Percentiles rank a stretch among this genome's conserved stretches.
Conservation (phyloP, 805 yeast species). For the Metschnikowia similis region DNA sequence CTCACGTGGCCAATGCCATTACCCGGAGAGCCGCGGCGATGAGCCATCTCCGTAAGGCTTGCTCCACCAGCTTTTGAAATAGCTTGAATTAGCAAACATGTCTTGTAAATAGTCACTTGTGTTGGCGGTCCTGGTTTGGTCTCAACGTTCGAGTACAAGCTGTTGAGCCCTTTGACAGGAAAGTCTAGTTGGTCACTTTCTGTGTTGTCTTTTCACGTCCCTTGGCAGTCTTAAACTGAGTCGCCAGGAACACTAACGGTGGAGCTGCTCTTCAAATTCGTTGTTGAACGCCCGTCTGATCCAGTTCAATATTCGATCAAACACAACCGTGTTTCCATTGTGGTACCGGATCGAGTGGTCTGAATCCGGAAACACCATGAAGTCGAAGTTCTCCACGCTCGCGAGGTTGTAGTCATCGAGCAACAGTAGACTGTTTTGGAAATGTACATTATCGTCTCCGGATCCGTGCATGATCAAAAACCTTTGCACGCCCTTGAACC, state of each 20-base stretch:
- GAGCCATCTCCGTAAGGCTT: background rate
- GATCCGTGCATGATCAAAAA: slow-evolving; percentile 93
- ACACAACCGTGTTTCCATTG: slow-evolving; percentile 66
- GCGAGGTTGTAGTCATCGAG: slow-evolving; percentile 68
- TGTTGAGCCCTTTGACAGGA: too few species aligned
- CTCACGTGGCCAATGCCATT: slow-evolving; percentile 15
- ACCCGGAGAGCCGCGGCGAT: slow-evolving; percentile 11
- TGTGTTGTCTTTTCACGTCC: too few species aligned
- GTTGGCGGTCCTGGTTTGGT: too few species aligned
- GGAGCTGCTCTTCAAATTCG: slow-evolving; percentile 7
- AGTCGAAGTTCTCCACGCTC: slow-evolving; percentile 79
- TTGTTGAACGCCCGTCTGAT: slow-evolving; percentile 15
- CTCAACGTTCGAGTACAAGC: too few species aligned
- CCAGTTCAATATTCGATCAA: slow-evolving; percentile 40
- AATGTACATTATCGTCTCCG: slow-evolving; percentile 96
- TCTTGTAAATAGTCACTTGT: too few species aligned
- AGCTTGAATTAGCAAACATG: background rate
- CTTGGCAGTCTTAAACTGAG: too few species aligned
- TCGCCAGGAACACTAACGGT: too few species aligned
- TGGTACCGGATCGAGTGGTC: slow-evolving; percentile 72
- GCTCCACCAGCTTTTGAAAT: too few species aligned
- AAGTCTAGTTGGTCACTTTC: too few species aligned
- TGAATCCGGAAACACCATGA: slow-evolving; percentile 76
- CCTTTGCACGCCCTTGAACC: slow-evolving; percentile 54
- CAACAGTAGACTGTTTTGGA: slow-evolving; percentile 79